phyloP scores from a whole-genome alignment of 2,329 filamentous ascomycete genomes.

The Lasiodiplodia hormozganensis region DNA sequence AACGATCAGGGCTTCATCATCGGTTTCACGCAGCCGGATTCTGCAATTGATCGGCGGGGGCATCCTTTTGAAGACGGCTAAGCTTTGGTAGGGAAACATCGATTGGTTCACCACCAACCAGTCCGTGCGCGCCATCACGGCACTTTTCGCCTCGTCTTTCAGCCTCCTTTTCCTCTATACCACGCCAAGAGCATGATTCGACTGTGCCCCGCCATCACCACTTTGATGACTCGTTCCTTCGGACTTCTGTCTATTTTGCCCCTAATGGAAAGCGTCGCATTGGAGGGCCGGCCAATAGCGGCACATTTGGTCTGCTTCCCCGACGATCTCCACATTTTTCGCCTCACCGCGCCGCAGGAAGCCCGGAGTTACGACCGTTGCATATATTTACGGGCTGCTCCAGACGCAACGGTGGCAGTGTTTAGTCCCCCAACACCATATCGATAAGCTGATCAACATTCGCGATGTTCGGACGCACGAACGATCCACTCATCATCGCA shows the following conservation, averaged over 20 bases:
- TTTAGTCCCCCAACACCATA: not conserved
- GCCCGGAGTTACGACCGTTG: not conserved
- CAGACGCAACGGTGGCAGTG: not conserved
- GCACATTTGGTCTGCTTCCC: not conserved
- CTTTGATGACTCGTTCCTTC: slow-evolving; percentile 1
- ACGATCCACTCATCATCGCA: slow-evolving; percentile 8
- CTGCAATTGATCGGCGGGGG: not conserved
- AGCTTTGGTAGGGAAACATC: slow-evolving; percentile 5
- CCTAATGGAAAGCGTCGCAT: not conserved
- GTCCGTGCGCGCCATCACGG: slow-evolving; percentile 8
- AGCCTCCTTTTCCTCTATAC: slow-evolving; percentile 7
- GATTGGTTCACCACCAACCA: not conserved
- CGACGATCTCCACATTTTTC: slow-evolving; percentile 23
- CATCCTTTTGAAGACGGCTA: not conserved
- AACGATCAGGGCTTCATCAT: slow-evolving; percentile 1
- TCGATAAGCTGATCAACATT: not conserved
- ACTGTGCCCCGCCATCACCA: not conserved
- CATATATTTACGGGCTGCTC: slow-evolving; percentile 11
- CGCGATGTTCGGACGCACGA: slow-evolving; percentile 20
- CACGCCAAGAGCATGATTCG: not conserved
- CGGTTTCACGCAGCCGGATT: not conserved
- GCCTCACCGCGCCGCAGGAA: slow-evolving; percentile 13
- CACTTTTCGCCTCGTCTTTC: slow-evolving; percentile 5
- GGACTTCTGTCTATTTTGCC: slow-evolving; percentile 19
- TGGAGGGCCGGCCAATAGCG: not conserved